phyloP scores from a whole-genome alignment of 2,329 filamentous ascomycete genomes.

The Penicillium polonicum region DNA sequence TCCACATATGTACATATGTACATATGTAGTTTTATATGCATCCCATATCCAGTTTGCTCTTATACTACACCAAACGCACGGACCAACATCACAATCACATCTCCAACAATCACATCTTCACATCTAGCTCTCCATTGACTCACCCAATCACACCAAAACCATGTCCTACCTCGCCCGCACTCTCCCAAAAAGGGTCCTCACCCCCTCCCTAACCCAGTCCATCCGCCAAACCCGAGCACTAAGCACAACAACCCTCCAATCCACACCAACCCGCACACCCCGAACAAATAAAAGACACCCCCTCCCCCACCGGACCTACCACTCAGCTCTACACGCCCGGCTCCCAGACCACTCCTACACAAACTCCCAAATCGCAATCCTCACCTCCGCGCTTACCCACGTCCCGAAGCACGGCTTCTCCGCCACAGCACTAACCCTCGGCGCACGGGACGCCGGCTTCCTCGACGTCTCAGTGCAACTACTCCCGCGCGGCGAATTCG shows the following conservation, averaged over 20 bases:
- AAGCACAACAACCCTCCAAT: conserved; percentile 1
- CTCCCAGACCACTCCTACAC: conserved; percentile 58
- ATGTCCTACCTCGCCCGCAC: conserved; percentile 18
- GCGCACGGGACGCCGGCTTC: conserved; percentile 80
- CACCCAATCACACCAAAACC: not conserved
- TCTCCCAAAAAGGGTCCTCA: conserved; percentile 3
- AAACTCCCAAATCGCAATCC: conserved; percentile 69
- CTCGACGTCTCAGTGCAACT: conserved; percentile 82
- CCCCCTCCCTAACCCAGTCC: not conserved
- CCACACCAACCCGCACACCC: not conserved
- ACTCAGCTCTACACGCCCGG: conserved; percentile 70
- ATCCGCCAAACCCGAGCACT: not conserved
- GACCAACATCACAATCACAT: conserved; percentile 5
- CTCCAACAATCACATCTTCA: conserved; percentile 4
- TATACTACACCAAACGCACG: conserved; percentile 1
- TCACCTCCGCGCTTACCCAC: conserved; percentile 74
- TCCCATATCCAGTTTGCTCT: not conserved
- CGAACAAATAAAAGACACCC: not conserved
- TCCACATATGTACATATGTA: not conserved
- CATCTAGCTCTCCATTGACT: not conserved
- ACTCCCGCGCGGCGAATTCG: conserved; percentile 75
- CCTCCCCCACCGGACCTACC: conserved; percentile 54
- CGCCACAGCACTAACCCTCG: conserved; percentile 66
- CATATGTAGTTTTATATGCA: not conserved
- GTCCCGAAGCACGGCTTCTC: conserved; percentile 84